Evolutionary conservation across 768 basidiomycete species (phyloP).

Genomic region (Jaapia argillacea): DNA sequence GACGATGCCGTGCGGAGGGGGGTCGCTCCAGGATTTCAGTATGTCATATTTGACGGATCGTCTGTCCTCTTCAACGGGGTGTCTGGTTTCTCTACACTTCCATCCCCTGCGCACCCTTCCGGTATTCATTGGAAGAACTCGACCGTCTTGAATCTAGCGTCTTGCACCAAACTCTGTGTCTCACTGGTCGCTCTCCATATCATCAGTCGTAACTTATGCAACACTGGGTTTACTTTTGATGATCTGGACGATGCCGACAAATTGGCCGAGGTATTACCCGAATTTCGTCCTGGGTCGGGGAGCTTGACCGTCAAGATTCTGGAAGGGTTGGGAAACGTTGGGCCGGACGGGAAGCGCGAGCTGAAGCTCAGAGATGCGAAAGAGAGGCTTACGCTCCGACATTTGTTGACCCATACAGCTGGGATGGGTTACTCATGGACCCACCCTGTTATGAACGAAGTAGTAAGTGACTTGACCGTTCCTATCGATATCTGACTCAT

Average conservation of each 20-base stretch:
- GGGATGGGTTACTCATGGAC: background rate
- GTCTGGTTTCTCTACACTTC: background rate
- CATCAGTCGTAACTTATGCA: background rate
- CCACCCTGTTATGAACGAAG: background rate
- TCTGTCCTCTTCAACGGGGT: background rate
- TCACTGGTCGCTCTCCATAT: background rate
- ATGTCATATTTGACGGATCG: background rate
- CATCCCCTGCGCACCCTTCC: background rate
- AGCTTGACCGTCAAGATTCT: background rate
- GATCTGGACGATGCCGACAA: background rate
- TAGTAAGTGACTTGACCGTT: background rate
- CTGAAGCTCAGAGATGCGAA: background rate
- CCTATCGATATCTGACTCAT: background rate
- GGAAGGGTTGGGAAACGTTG: background rate
- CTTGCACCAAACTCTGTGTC: background rate
- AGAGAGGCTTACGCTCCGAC: background rate
- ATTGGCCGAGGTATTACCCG: background rate
- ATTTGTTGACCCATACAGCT: background rate
- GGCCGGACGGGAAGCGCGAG: background rate
- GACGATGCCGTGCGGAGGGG: background rate
- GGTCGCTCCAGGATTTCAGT: background rate
- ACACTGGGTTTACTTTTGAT: background rate
- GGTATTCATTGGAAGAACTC: background rate
- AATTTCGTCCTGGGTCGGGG: background rate
- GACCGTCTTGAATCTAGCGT: background rate